Percentiles rank a stretch among this genome's conserved stretches.
These are phyloP conservation scores for Aurinia saxatilis DNA, from an alignment of 345 rosid genomes.

Conservation along the genomic window DNA sequence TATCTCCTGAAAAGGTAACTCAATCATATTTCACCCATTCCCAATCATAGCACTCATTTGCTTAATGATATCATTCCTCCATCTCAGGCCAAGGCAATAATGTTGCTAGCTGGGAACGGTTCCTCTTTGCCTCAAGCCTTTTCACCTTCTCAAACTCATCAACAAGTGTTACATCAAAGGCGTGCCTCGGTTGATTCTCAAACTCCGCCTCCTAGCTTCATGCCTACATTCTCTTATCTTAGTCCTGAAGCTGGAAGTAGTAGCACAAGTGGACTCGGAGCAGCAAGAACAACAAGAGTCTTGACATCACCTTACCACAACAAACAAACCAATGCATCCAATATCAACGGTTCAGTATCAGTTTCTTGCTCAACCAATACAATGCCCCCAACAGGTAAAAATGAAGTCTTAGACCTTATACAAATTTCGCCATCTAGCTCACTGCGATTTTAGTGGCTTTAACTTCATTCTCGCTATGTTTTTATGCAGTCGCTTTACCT, in stretches of 20 bases:
- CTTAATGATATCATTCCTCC: slow-evolving; percentile 17
- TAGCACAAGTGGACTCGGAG: slow-evolving; percentile 30
- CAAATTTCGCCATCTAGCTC: neutral
- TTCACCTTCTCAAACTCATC: slow-evolving; percentile 30
- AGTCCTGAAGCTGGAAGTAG: slow-evolving; percentile 38
- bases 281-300: slow-evolving; percentile 18
- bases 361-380: slow-evolving; percentile 13
- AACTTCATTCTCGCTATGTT: neutral
- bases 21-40: neutral
- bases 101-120: slow-evolving; percentile 70
- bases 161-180: slow-evolving; percentile 27
- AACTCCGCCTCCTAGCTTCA: slow-evolving; percentile 34
- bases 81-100: slow-evolving; percentile 66
- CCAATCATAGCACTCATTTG: too few relatives aligned
- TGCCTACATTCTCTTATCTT: slow-evolving; percentile 39
- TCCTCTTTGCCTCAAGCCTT: slow-evolving; percentile 33
- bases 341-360: slow-evolving; percentile 23
- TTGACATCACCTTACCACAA: slow-evolving; percentile 27
- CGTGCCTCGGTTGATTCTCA: slow-evolving; percentile 34
- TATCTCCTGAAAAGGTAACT: slow-evolving; percentile 62
- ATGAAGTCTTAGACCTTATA: neutral
- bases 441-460: neutral
- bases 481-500: slow-evolving; percentile 51
- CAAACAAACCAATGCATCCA: slow-evolving; percentile 29
- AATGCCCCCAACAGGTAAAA: slow-evolving; percentile 45